These are phyloP conservation scores for Mortierella sp. DNA, from an alignment of 371 early-diverging fungal species.

Conservation along the genomic window DNA sequence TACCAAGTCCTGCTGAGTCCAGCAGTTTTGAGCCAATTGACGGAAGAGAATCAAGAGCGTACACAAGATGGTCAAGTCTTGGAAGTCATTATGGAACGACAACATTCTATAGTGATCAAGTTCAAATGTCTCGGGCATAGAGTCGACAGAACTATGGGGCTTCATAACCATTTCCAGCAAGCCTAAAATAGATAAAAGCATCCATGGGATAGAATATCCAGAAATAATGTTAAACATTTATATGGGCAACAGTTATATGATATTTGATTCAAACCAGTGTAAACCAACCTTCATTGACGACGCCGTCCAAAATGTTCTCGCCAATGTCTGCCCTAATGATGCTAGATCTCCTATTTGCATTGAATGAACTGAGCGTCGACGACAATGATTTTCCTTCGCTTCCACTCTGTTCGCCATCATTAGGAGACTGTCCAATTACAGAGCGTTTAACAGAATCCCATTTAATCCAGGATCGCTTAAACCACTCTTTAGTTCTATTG, in stretches of 20 bases:
- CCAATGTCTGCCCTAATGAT: conserved; percentile 46
- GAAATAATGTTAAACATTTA: not conserved
- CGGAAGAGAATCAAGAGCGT: conserved; percentile 75
- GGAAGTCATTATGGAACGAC: conserved; percentile 79
- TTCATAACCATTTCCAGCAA: conserved; percentile 49
- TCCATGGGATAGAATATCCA: not conserved
- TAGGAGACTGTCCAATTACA: conserved; percentile 21
- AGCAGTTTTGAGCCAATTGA: conserved; percentile 61
- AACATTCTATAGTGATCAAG: conserved; percentile 74
- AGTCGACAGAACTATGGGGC: conserved; percentile 24
- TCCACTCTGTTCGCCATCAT: conserved; percentile 4
- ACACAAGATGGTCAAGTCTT: conserved; percentile 75
- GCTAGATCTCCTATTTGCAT: conserved; percentile 30
- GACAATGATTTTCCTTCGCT: conserved; percentile 18
- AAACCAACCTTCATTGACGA: conserved; percentile 50
- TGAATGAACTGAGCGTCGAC: conserved; percentile 12
- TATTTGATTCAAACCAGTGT: not conserved
- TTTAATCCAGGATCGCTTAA: conserved; percentile 54
- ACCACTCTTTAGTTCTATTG: conserved; percentile 57
- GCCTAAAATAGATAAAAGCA: conserved; percentile 18
- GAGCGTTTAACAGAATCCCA: conserved; percentile 50
- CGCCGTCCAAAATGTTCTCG: conserved; percentile 54
- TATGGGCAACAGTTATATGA: no score
- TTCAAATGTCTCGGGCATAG: conserved; percentile 69
- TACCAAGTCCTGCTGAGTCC: conserved; percentile 58